Conservation (phyloP, 345 rosid species). For the Aethionema arabicum region DNA sequence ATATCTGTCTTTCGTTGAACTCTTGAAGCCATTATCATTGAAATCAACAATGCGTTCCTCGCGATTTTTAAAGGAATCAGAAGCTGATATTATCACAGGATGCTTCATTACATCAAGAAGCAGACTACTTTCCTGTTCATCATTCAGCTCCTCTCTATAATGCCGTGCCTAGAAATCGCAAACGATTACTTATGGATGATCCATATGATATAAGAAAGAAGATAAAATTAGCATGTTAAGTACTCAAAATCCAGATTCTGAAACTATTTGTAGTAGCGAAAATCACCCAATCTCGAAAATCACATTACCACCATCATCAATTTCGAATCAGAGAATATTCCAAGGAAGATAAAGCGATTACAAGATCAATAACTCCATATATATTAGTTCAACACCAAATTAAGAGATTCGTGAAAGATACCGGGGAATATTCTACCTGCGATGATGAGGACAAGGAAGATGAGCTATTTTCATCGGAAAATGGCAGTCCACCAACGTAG, state of each 20-base stretch:
- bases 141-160: slow-evolving; percentile 4
- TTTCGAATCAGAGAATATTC: background rate
- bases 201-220: background rate
- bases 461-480: slow-evolving; percentile 23
- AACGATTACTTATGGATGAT: background rate
- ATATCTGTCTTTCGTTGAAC: slow-evolving; percentile 36
- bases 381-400: background rate
- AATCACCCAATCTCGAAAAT: background rate
- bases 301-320: slow-evolving; percentile 6
- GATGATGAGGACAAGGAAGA: slow-evolving; percentile 32
- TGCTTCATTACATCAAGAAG: slow-evolving; percentile 56
- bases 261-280: background rate
- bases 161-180: background rate
- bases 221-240: background rate
- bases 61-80: slow-evolving; percentile 47
- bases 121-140: slow-evolving; percentile 48
- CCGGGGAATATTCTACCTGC: slow-evolving; percentile 23
- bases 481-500: slow-evolving; percentile 36
- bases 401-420: slow-evolving; percentile 26
- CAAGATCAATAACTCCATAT: background rate
- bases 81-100: slow-evolving; percentile 51
- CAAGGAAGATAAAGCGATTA: background rate
- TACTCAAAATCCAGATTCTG: too few relatives aligned
- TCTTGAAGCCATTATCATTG: slow-evolving; percentile 23
- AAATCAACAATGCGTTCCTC: slow-evolving; percentile 47